Percentiles rank a stretch among this genome's conserved stretches.
These are phyloP conservation scores for Daldinia loculata DNA, from an alignment of 495 filamentous ascomycete species.

Conservation along the genomic window DNA sequence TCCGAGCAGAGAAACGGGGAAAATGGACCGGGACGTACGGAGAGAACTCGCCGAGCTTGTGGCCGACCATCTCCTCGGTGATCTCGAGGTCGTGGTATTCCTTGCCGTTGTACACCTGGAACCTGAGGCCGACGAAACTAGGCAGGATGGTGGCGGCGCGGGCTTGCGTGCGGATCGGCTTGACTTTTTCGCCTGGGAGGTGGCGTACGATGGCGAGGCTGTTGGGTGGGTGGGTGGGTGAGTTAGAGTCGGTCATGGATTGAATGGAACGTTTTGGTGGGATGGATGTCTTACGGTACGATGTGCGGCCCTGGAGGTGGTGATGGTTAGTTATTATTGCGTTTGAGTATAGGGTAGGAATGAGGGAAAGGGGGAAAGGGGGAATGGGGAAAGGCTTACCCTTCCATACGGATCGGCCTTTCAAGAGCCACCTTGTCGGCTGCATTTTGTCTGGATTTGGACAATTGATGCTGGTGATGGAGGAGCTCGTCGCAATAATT, in stretches of 20 bases:
- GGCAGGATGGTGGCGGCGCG: slow-evolving; percentile 93
- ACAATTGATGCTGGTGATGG: slow-evolving; percentile 13
- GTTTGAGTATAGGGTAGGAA: neutral
- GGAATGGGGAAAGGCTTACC: slow-evolving; percentile 45
- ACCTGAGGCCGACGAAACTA: slow-evolving; percentile 92
- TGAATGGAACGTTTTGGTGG: neutral
- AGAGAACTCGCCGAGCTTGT: slow-evolving; percentile 96
- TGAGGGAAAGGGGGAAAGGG: no score
- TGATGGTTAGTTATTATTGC: slow-evolving; percentile 23
- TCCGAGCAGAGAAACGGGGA: slow-evolving; percentile 1
- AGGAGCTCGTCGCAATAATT: slow-evolving; percentile 29
- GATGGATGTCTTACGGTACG: slow-evolving; percentile 66
- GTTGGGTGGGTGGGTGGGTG: neutral
- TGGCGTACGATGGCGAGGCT: slow-evolving; percentile 72
- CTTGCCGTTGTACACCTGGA: slow-evolving; percentile 96
- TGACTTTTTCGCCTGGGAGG: slow-evolving; percentile 66
- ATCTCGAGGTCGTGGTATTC: slow-evolving; percentile 86
- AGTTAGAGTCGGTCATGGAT: neutral
- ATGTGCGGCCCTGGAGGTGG: slow-evolving; percentile 68
- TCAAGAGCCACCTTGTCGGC: slow-evolving; percentile 61
- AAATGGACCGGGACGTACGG: slow-evolving; percentile 65
- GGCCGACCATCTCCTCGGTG: slow-evolving; percentile 98
- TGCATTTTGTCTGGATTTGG: slow-evolving; percentile 54
- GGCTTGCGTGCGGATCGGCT: slow-evolving; percentile 87
- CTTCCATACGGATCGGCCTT: slow-evolving; percentile 66